Evolutionary conservation across 2,329 filamentous ascomycete genomes (phyloP).

Genomic region (Penicillium sp.): DNA sequence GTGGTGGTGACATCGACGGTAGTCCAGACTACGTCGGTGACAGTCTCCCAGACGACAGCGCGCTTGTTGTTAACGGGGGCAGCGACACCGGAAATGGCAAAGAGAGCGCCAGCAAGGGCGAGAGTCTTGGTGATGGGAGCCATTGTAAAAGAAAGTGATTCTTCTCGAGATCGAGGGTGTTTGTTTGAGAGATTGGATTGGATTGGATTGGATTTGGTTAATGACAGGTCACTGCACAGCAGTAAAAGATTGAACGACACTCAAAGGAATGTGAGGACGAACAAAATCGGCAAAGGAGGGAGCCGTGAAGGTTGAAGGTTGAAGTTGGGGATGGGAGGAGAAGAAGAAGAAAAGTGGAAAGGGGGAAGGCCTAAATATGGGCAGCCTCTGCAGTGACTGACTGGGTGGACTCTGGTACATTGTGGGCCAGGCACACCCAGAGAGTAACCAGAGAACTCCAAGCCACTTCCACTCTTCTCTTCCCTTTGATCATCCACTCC

Average conservation of each 20-base stretch:
- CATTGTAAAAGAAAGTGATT: constrained; percentile 27
- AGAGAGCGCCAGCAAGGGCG: constrained; percentile 40
- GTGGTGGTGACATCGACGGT: constrained; percentile 56
- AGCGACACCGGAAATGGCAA: constrained; percentile 36
- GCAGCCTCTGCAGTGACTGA: not conserved
- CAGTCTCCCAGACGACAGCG: constrained; percentile 55
- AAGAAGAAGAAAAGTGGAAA: constrained; percentile 9
- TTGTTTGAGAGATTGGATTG: not conserved
- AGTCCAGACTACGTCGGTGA: constrained; percentile 52
- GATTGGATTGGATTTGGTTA: constrained; percentile 3
- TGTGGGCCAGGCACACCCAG: no score
- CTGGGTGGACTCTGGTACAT: no score
- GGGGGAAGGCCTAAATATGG: not conserved
- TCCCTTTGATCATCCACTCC: not conserved
- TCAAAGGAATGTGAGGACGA: constrained; percentile 26
- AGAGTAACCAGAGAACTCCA: not conserved
- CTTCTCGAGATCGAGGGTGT: not conserved
- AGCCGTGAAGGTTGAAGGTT: constrained; percentile 10
- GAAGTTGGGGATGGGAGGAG: not conserved
- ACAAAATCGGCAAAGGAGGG: constrained; percentile 9
- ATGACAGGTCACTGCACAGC: constrained; percentile 30
- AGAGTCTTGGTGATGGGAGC: constrained; percentile 43
- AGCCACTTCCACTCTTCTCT: not conserved
- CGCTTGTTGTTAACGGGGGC: constrained; percentile 44
- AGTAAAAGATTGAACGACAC: constrained; percentile 22